These are phyloP conservation scores for Aspergillus phoenicis DNA, from an alignment of 2,329 filamentous ascomycete species.

Conservation along the genomic window DNA sequence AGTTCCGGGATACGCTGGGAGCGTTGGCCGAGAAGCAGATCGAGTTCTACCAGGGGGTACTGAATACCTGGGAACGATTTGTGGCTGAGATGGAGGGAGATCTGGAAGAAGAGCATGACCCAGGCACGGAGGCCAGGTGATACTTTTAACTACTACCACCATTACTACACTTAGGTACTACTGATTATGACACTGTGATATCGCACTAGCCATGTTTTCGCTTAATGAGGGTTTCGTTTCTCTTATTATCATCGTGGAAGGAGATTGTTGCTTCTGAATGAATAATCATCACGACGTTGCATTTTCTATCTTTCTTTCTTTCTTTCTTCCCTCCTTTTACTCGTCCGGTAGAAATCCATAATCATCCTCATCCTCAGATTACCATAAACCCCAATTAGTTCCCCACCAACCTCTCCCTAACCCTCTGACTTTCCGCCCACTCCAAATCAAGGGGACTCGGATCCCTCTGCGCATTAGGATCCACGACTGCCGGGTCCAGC, in stretches of 20 bases:
- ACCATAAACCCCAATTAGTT: neutral
- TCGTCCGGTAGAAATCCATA: neutral
- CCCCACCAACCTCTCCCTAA: conserved; percentile 15
- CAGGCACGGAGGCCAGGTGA: neutral
- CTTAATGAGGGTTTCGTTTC: neutral
- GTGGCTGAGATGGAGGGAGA: conserved; percentile 83
- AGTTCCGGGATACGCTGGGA: conserved; percentile 86
- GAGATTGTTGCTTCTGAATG: conserved; percentile 3
- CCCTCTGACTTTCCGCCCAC: conserved; percentile 27
- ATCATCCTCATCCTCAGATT: too few species aligned
- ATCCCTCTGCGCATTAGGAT: conserved; percentile 23
- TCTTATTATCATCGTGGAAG: neutral
- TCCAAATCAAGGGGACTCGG: conserved; percentile 34
- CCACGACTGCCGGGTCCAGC: conserved; percentile 32
- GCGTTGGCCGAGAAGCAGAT: conserved; percentile 82
- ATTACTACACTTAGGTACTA: neutral
- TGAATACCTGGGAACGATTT: conserved; percentile 85
- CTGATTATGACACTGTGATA: neutral
- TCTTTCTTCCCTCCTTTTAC: neutral
- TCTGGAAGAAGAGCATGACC: conserved; percentile 26
- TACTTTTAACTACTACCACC: neutral
- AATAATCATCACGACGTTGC: neutral
- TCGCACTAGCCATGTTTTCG: conserved; percentile 2
- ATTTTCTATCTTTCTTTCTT: neutral
- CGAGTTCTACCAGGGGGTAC: conserved; percentile 78